Conservation (phyloP, 805 yeast species). For the Cyberlindnera nakhonratchasimensis region DNA sequence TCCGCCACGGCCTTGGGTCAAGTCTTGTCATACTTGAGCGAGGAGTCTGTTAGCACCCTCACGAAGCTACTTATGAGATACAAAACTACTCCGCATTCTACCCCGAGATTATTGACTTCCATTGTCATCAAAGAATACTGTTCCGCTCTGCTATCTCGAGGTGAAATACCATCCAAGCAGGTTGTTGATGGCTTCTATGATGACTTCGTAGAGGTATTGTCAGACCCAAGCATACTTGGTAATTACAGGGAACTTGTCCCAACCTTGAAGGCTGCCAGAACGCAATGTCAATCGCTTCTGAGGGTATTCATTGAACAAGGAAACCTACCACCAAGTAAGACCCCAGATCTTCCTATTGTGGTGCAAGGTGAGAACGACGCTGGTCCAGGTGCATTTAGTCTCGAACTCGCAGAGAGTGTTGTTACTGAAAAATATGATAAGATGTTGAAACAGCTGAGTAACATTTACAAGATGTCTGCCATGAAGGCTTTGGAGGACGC, state of each 20-base stretch:
- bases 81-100: slow-evolving; percentile 41
- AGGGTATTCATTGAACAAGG: slow-evolving; percentile 76
- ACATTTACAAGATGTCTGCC: slow-evolving; percentile 67
- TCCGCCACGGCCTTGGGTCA: slow-evolving; percentile 77
- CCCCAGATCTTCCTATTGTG: slow-evolving; percentile 82
- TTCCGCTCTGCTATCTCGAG: slow-evolving; percentile 22
- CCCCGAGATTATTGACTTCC: slow-evolving; percentile 73
- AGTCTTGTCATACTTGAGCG: slow-evolving; percentile 48
- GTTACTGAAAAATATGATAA: slow-evolving; percentile 63
- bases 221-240: slow-evolving; percentile 44
- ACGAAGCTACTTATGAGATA: slow-evolving; percentile 32
- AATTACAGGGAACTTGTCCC: slow-evolving; percentile 84
- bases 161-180: slow-evolving; percentile 22
- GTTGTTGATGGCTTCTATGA: slow-evolving; percentile 30
- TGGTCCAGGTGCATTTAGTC: slow-evolving; percentile 87
- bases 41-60: slow-evolving; percentile 37
- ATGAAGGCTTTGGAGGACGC: slow-evolving; percentile 77
- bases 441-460: slow-evolving; percentile 55
- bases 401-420: slow-evolving; percentile 72
- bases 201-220: slow-evolving; percentile 35
- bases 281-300: slow-evolving; percentile 80
- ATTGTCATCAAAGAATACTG: slow-evolving; percentile 71
- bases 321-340: slow-evolving; percentile 60
- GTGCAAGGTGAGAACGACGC: slow-evolving; percentile 95
- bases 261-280: slow-evolving; percentile 75